Base-by-base conservation (phyloP, 208 protist species). In the Leishmania amazonensis region DNA sequence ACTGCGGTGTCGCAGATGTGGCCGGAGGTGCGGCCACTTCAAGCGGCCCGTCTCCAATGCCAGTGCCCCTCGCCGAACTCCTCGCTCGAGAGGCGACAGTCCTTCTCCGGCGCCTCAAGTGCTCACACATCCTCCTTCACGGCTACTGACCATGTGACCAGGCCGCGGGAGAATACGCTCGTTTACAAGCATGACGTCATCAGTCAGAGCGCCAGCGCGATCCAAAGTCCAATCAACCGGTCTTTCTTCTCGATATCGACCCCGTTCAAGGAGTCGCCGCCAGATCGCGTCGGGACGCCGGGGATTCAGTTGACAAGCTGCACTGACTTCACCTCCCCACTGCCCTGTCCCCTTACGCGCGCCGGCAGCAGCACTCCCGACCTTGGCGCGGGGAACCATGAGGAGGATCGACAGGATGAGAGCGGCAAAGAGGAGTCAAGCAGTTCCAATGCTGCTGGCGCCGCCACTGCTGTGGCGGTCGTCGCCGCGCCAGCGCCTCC, bases 321-420 rank as follows among this genome's bases (percentile, higher is more conserved):
- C 57, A 31, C 38, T 13, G 47, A 51, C 21, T 51, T 65, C 31
- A 31, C 40, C 40, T 67, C 57, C 13, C 75, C 75, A 28, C 11
- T 40, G 75, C 49, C 53, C 9, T 47, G 57, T 6, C 75, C 40
- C 19, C 53, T 78, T 28, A 78, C 75, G 21, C 75, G 75, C 21
- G 54, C 75, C 40, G 75, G 75, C 9, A 78, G 57, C 75, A 65
- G 17, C 75, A 68, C 57, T 38, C 54, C 75, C 38, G 75, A 68
- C 31, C 24, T 78, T 3, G 8, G 57, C 75, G 9, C 35, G 2
- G 28, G 21, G 28, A 21, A 28, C 6, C 15, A 31, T 21, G 75
- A 35, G 38, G 42, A 19, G 38, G 7, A 24, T 21, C 54, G n/a
- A n/a, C 31, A 21, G 31, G 31, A 24, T 24, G 7, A 65, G 40